Evolutionary conservation across 2,329 filamentous ascomycete species (phyloP).

Genomic region (Penicillium concentricum): DNA sequence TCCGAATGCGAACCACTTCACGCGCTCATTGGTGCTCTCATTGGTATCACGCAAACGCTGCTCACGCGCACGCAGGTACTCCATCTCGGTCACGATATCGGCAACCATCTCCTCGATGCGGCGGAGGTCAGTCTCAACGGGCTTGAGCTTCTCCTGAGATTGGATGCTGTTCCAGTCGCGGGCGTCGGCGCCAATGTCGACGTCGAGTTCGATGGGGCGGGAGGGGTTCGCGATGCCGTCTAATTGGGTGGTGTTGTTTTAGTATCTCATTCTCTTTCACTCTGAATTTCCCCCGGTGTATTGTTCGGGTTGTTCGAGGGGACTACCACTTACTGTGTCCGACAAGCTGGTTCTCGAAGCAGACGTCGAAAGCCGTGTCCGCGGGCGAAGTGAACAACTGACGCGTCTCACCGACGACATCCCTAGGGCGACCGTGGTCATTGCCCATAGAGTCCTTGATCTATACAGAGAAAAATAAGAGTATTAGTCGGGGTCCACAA

Average conservation of each 20-base stretch:
- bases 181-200: conserved; percentile 94
- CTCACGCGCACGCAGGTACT: conserved; percentile 85
- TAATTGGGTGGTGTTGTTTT: conserved; percentile 13
- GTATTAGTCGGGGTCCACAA: conserved; percentile 7
- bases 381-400: conserved; percentile 91
- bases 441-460: conserved; percentile 95
- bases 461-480: conserved; percentile 49
- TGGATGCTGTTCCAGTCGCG: conserved; percentile 98
- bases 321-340: conserved; percentile 57
- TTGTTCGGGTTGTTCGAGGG: not conserved
- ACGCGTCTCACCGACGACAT: conserved; percentile 86
- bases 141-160: conserved; percentile 95
- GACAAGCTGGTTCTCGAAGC: conserved; percentile 82
- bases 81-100: conserved; percentile 92
- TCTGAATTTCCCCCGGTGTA: not conserved
- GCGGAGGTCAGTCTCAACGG: conserved; percentile 89
- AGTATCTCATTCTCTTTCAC: not conserved
- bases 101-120: conserved; percentile 86
- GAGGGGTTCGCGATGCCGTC: conserved; percentile 49
- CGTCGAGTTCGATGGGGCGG: conserved; percentile 83
- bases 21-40: conserved; percentile 97
- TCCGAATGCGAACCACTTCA: conserved; percentile 96
- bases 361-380: conserved; percentile 92
- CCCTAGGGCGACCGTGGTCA: conserved; percentile 88
- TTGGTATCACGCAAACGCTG: conserved; percentile 97